Base-by-base conservation (phyloP, 2,329 filamentous ascomycete species). In the Sclerotinia spermophila region DNA sequence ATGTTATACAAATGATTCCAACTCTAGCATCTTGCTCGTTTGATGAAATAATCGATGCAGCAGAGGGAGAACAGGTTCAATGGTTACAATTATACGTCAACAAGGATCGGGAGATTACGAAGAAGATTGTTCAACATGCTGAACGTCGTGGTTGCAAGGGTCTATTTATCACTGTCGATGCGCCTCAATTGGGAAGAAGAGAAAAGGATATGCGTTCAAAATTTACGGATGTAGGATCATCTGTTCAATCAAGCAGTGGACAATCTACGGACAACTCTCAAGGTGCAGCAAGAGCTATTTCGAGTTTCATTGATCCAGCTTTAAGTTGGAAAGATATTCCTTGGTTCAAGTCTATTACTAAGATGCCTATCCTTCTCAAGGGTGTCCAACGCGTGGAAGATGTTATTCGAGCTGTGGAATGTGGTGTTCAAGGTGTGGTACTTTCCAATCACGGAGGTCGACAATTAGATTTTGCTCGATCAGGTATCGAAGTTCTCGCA, bases 191-290 rank as follows among this genome's bases (percentile, higher is more conserved):
- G 33, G 96, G 96, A 56, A 90, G 96, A 53, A 87, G 96, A 75
- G 96, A 99, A 82, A 99, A 98, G 84, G 96, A 98, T 80, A 98
- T 98, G 96, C 92, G 96, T 53, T 88, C 87, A 75, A 98, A 98
- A 82, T 97, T 96, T 79, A 88, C 88, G 51, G 95, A 97, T 76
- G 87, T 87, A 21, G 95, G 94, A 13, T 92, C 91, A 40, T 92
- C 89, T 78, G 93, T 98, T 21, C 96, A 98, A 82, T 82, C 82
- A 71, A 84, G 83, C 19, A 82, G 82, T 60, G 92, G 92, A 66
- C 86, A 90, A 71, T 81, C 86, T 68, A 93, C 95, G 30, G 94
- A 98, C 81, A 93, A 89, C 73, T 92, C 89, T 27, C 96, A 99
- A 83, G 96, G 96, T 66, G 96, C 95, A 2, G 95, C 96, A 8